Conservation (phyloP, 164 flowering plant species). For the Sedum album region DNA sequence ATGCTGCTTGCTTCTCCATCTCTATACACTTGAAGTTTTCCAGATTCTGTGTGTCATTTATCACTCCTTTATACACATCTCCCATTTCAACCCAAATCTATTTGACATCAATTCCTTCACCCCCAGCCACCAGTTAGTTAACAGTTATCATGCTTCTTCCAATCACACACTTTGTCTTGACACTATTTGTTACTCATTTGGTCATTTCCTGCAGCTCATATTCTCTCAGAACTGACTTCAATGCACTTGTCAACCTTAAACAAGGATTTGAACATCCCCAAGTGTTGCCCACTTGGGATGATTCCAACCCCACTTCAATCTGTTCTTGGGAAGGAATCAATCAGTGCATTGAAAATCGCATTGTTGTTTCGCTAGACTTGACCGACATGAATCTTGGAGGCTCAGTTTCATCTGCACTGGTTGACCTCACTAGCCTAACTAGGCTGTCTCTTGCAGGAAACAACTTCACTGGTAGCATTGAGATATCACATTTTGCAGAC, state of each 20-base stretch:
- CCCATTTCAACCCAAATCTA: conserved; percentile 23
- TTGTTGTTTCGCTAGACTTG: conserved; percentile 54
- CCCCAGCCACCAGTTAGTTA: conserved; percentile 3
- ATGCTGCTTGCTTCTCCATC: conserved; percentile 18
- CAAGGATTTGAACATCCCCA: conserved; percentile 37
- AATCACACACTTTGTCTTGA: conserved; percentile 28
- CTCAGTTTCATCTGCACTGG: conserved; percentile 38
- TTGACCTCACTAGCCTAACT: conserved; percentile 40
- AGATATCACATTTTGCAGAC: conserved; percentile 27
- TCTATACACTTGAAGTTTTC: conserved; percentile 33
- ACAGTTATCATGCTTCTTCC: conserved; percentile 23
- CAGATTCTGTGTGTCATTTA: conserved; percentile 37
- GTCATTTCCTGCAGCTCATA: conserved; percentile 22
- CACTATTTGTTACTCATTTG: conserved; percentile 38
- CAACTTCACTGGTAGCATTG: conserved; percentile 56
- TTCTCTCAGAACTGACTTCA: conserved; percentile 48
- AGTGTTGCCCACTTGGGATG: conserved; percentile 25
- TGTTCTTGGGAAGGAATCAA: conserved; percentile 82
- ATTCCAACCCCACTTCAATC: conserved; percentile 54
- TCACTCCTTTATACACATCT: conserved; percentile 20
- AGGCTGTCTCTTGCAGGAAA: conserved; percentile 66
- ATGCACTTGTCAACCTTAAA: conserved; percentile 44
- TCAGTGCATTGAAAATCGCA: conserved; percentile 37
- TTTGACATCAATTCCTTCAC: background rate
- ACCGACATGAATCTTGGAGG: conserved; percentile 57